Conservation (phyloP, 2,329 filamentous ascomycete species). For the Cryphonectria naterciae region DNA sequence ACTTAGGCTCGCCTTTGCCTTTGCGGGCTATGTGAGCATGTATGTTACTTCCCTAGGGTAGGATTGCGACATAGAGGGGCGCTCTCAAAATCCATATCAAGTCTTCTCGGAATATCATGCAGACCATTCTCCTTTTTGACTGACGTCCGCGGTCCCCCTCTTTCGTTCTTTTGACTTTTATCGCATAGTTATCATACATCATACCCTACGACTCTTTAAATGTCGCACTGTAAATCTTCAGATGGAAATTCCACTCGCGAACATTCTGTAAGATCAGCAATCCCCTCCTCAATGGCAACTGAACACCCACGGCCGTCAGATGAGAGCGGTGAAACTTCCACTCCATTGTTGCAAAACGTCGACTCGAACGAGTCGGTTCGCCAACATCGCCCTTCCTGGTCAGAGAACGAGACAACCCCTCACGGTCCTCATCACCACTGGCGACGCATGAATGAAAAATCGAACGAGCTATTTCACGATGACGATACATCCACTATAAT, state of each 20-base stretch:
- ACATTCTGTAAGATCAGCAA: background rate
- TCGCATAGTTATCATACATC: background rate
- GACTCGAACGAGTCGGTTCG: background rate
- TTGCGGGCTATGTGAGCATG: background rate
- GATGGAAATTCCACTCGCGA: background rate
- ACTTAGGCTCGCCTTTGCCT: background rate
- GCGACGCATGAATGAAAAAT: background rate
- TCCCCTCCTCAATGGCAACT: background rate
- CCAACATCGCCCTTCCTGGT: background rate
- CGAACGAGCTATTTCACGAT: background rate
- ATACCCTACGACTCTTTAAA: background rate
- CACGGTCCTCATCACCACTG: background rate
- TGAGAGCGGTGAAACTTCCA: background rate
- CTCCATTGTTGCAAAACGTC: background rate
- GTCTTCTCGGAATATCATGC: background rate
- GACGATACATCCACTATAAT: background rate
- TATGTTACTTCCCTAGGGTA: background rate
- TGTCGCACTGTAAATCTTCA: background rate
- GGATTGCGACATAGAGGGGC: conserved; percentile 1
- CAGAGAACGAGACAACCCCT: background rate
- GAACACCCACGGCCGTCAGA: background rate
- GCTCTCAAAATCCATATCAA: background rate
- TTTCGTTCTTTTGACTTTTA: background rate
- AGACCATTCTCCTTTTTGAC: background rate
- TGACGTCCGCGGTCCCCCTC: too few relatives aligned